Base-by-base conservation (phyloP, 345 rosid species). In the Eucalyptus marginata region DNA sequence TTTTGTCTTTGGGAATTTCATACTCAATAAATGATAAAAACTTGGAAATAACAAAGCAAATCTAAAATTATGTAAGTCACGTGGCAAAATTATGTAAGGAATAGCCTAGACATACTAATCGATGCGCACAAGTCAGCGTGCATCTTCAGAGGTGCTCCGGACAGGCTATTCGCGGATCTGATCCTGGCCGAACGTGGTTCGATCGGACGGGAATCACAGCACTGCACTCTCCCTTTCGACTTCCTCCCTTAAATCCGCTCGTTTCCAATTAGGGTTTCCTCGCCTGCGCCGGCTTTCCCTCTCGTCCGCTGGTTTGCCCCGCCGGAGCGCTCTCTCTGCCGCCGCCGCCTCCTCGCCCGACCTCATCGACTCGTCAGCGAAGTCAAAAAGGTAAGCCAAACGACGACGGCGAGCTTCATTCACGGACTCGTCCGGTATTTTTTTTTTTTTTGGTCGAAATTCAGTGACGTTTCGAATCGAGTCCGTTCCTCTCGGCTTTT, bases 31-130 rank as follows among this genome's bases (percentile, higher is more conserved):
- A 52, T 52, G 58, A 52, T 7, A 52, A 52, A 7, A 52, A 7
- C 58, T 7, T 52, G 24, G 1, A 52, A 52, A 52, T 7, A 18
- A 52, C 24, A 52, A 52, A 52, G 10, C 4, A 52, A 52, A 18
- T 52, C 2, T 18, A 52, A 52, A 1, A 52, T 52, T 52, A 24
- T 2, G 13, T 56, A 24, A 24, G 1, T 24, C 1, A 9, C 1
- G 2, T 56, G 1, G 0, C 3, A 56, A 24, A 56, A 1, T 0
- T 4, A 5, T 24, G 25, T 36, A 36, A 36, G 36, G 36, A 36
- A 36, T 36, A 36, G 13, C 62, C 29, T 24, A 9, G 29, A 56
- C 62, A 25, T 56, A 24, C 3, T 36, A 36, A 20, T 22, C 20
- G 17, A 5, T 62, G 68, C 68, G 22, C 80, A 4, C 7, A 17